Percentiles rank a stretch among this genome's conserved stretches.
Evolutionary conservation across 306 rosid species (phyloP).

Genomic region (Ochetophila trinervis): DNA sequence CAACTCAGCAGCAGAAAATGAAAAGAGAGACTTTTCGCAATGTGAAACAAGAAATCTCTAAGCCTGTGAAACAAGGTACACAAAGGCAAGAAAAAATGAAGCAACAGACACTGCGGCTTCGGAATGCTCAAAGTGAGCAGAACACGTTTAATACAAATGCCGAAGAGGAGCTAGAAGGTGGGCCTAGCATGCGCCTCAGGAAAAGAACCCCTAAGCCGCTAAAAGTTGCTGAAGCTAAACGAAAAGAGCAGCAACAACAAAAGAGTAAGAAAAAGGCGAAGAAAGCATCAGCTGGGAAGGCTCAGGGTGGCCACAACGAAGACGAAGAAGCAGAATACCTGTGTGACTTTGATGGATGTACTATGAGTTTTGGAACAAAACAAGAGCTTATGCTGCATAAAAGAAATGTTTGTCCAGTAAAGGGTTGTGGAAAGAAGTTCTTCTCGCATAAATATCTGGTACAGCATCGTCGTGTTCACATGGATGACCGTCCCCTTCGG

Average conservation of each 20-base stretch:
- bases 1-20: constrained; percentile 37
- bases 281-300: constrained; percentile 46
- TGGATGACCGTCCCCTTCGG: constrained; percentile 89
- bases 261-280: constrained; percentile 58
- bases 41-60: constrained; percentile 42
- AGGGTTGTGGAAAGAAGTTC: constrained; percentile 98
- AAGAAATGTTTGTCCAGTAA: constrained; percentile 82
- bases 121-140: constrained; percentile 36
- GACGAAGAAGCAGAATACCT: constrained; percentile 58
- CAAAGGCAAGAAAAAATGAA: constrained; percentile 34
- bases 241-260: constrained; percentile 47
- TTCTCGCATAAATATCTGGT: constrained; percentile 97
- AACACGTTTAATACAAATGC: constrained; percentile 31
- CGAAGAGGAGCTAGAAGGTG: constrained; percentile 73
- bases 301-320: constrained; percentile 39
- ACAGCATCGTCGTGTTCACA: constrained; percentile 93
- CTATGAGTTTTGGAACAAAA: constrained; percentile 72
- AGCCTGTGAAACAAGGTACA: constrained; percentile 44
- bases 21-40: constrained; percentile 41
- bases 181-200: constrained; percentile 90
- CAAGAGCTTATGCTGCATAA: constrained; percentile 78
- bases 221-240: constrained; percentile 43
- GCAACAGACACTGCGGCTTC: constrained; percentile 38
- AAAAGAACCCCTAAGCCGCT: constrained; percentile 57
- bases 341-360: constrained; percentile 92